These are phyloP conservation scores for Solanum appendiculatum DNA, from an alignment of 257 asterid genomes.

Conservation along the genomic window DNA sequence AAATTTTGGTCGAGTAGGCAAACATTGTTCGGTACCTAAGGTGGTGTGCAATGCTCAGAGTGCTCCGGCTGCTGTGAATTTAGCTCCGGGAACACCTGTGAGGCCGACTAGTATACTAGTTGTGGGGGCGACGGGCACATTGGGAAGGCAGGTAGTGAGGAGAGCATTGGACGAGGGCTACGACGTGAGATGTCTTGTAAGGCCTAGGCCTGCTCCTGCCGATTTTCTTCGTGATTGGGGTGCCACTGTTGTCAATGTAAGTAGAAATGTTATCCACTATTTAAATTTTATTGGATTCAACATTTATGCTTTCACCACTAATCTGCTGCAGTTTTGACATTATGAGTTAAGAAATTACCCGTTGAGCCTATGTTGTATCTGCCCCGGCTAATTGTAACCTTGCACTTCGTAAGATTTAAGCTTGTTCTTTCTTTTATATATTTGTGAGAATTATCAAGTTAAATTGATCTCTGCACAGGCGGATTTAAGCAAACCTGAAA, in stretches of 20 bases:
- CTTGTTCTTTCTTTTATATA: neutral
- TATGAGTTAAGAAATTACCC: neutral
- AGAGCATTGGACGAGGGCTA: conserved; percentile 94
- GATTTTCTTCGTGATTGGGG: conserved; percentile 99
- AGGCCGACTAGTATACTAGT: conserved; percentile 83
- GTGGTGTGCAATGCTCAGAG: conserved; percentile 18
- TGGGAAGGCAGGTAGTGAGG: conserved; percentile 95
- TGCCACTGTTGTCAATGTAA: conserved; percentile 89
- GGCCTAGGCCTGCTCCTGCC: conserved; percentile 98
- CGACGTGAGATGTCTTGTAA: conserved; percentile 89
- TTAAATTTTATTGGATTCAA: neutral
- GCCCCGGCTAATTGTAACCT: neutral
- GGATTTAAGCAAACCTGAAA: conserved; percentile 94
- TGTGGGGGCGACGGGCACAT: conserved; percentile 93
- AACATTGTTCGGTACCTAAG: conserved; percentile 16
- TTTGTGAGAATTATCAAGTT: neutral
- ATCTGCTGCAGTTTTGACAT: neutral
- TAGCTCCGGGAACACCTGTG: conserved; percentile 91
- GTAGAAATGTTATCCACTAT: neutral
- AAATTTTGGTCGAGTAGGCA: conserved; percentile 17
- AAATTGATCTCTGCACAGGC: conserved; percentile 54
- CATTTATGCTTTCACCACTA: neutral
- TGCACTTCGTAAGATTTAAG: neutral
- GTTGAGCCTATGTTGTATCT: neutral
- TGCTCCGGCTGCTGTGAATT: conserved; percentile 46